Base-by-base conservation (phyloP, 1,284 basidiomycete species). In the Pascua guehoae region DNA sequence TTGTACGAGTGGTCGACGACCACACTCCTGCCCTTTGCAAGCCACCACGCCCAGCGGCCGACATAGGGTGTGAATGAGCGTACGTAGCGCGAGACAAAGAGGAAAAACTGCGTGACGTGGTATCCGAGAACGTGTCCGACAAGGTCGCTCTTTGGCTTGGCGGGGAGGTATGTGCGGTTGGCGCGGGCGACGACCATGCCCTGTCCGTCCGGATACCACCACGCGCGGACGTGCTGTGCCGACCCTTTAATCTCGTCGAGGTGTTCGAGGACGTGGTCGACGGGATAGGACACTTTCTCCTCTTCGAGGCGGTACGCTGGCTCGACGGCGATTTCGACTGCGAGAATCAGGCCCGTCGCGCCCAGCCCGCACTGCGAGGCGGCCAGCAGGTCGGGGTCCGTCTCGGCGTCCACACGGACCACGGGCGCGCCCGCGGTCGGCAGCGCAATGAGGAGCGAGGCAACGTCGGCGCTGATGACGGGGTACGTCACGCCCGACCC, bases 301-400 rank as follows among this genome's bases (percentile, higher is more conserved):
- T 98, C 93, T 67, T 84, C 84, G 54, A 98, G 81, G 18, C 87
- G 83, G 78, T 95, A 98, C 1, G 87, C 87, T 1, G 83, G 82
- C 69, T 93, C 90, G 42, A 94, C 88, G 53, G 86, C 81, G 42
- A 98, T 79, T 60, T 87, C 85, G 43, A 96, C 83, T 36, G 83
- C 80, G 32, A 95, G 80, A 66, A 98, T 88, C 61, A 98, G 80
- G 15, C 95, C 96, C 0, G 95, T 97, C 43, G 86, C 82, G n/a
- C 95, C 96, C 16, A 98, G 81, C 1, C 93, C 93, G 69, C 94
- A 98, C 37, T 96, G 81, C n/a, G 89, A 88, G 1, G 95, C 91
- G 62, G 85, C 81, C 81, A 98, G 98, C 41, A 98, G 82, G 53
- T 93, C 91, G 8, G 83, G 64, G 58, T 83, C 80, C 55, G 87